Conservation (phyloP, 2,329 filamentous ascomycete genomes). For the Hypoxylon sp. region DNA sequence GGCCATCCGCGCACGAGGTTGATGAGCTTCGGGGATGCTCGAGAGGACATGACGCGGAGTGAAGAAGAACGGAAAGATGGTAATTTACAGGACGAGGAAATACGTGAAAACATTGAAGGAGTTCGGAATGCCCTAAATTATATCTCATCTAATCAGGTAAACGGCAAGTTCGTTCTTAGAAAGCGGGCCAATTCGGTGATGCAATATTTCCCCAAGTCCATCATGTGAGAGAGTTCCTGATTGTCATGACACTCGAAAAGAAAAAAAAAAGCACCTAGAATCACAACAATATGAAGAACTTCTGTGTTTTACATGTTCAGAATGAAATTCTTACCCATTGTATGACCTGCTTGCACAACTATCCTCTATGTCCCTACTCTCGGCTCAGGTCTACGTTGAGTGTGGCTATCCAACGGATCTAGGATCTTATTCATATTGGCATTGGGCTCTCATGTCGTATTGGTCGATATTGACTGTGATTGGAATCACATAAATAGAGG, state of each 20-base stretch:
- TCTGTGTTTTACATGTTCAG: background rate
- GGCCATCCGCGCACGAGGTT: slow-evolving; percentile 29
- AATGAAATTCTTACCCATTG: background rate
- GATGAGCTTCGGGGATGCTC: slow-evolving; percentile 3
- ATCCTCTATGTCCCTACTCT: too few relatives aligned
- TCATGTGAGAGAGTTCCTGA: background rate
- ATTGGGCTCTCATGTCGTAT: slow-evolving; percentile 13
- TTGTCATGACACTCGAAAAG: background rate
- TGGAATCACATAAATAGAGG: slow-evolving; percentile 25
- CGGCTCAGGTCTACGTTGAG: background rate
- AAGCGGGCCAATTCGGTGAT: background rate
- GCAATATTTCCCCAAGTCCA: background rate
- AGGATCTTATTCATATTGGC: slow-evolving; percentile 4
- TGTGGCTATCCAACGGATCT: slow-evolving; percentile 4
- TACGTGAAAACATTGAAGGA: background rate
- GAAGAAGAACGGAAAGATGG: background rate
- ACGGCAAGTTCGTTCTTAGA: background rate
- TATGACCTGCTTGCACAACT: background rate
- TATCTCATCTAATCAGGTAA: background rate
- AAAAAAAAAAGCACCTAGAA: background rate
- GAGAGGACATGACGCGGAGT: background rate
- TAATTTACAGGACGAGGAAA: background rate
- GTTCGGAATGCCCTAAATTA: background rate
- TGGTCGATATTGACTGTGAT: slow-evolving; percentile 17
- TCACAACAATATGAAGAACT: background rate